Percentiles rank a stretch among this genome's conserved stretches.
phyloP scores from a whole-genome alignment of 441 rosid species.

The Metrosideros polymorpha region DNA sequence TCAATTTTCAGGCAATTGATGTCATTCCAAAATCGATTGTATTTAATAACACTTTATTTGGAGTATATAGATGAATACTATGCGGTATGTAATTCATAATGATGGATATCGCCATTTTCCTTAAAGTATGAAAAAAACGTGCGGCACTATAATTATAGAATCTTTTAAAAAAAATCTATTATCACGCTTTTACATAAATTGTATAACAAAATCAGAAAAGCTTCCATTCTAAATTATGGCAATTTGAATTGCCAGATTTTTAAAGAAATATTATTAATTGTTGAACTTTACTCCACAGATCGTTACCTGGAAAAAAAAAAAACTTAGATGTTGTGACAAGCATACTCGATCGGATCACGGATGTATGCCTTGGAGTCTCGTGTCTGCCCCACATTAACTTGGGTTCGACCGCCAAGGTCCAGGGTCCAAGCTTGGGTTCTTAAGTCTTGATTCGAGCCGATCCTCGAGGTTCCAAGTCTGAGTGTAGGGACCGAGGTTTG shows the following conservation, averaged over 20 bases:
- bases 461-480: neutral
- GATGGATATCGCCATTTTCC: neutral
- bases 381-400: neutral
- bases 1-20: neutral
- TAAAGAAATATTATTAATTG: neutral
- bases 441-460: neutral
- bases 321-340: neutral
- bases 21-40: neutral
- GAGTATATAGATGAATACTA: neutral
- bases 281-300: neutral
- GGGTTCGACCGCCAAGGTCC: neutral
- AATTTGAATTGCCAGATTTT: neutral
- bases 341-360: neutral
- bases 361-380: neutral
- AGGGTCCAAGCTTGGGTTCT: neutral
- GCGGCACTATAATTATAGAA: neutral
- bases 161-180: neutral
- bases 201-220: neutral
- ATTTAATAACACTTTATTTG: neutral
- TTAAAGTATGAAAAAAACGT: neutral
- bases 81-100: neutral
- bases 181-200: neutral
- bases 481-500: neutral
- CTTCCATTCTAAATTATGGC: neutral
- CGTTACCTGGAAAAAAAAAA: neutral